Base-by-base conservation (phyloP, 495 filamentous ascomycete species). In the Cercophora scortea region DNA sequence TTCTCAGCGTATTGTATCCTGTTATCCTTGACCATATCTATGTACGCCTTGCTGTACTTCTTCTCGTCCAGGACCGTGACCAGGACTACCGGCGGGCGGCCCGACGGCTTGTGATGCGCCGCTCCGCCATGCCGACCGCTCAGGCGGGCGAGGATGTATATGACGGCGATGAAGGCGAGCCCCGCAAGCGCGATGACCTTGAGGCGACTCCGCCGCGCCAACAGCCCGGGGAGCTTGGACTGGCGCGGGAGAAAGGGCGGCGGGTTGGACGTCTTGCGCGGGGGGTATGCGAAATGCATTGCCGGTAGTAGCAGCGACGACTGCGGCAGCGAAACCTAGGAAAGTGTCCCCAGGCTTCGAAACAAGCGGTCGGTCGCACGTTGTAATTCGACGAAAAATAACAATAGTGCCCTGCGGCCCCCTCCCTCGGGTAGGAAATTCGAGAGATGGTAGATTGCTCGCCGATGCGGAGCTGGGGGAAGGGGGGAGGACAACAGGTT, bases 231-330 rank as follows among this genome's bases (percentile, higher is more conserved):
- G 50, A 86, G 71, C 51, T 80, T 75, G 16, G 82, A 76, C 34
- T 82, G 73, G 58, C 83, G 80, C 36, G 79, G 68, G 39, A 73
- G 61, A 61, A 75, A 83, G 32, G 77, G 79, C 34, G 84, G 82
- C 49, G 86, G 79, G 58, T 83, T 79, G 51, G 84, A 88, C 59
- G 81, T 81, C 69, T 88, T 93, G 61, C 90, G 85, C 52, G 89
- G 83, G 51, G 90, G 91, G 54, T 92, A 72, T 50, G 92, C 92
- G 76, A 90, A 91, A 63, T 97, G 92, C 92, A 97, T 96, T 54
- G 49, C 33, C 36, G 19, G 13, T 44, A 17, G 9, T 8, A 40
- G 10, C 38, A 8, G 3, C 11, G 2, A 7, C 10, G n/a, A 8
- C 11, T 2, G 38, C 38, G 19, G 32, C n/a, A 25, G 25, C 25